phyloP scores from a whole-genome alignment of 371 early-diverging fungal genomes.

The Basidiobolus meristosporus region DNA sequence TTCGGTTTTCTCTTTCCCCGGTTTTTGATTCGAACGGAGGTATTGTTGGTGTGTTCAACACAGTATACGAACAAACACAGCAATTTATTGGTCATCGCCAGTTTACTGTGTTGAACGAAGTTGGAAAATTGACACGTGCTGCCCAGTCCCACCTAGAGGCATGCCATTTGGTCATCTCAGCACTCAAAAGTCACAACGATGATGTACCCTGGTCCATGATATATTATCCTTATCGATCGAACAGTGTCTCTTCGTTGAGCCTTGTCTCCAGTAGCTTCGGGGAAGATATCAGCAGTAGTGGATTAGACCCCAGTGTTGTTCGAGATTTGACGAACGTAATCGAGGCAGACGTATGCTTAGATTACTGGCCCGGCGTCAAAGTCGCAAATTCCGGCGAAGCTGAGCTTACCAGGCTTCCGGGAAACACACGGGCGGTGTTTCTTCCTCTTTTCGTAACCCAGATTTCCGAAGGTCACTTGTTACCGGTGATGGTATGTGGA shows the following conservation, averaged over 20 bases:
- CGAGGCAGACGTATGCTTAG: not conserved
- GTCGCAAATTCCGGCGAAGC: slow-evolving; percentile 7
- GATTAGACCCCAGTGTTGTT: too few relatives aligned
- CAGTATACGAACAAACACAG: slow-evolving; percentile 8
- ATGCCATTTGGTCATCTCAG: slow-evolving; percentile 7
- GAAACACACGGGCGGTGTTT: slow-evolving; percentile 10
- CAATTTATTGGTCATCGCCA: slow-evolving; percentile 8
- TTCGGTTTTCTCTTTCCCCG: slow-evolving; percentile 9
- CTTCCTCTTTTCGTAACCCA: slow-evolving; percentile 8
- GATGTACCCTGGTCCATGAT: slow-evolving; percentile 12
- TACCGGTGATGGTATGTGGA: slow-evolving; percentile 11
- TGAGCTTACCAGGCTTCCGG: slow-evolving; percentile 9
- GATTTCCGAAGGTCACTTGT: slow-evolving; percentile 7
- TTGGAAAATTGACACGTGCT: slow-evolving; percentile 4
- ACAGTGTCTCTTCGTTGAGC: slow-evolving; percentile 7
- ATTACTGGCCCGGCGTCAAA: slow-evolving; percentile 10
- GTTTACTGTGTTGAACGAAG: slow-evolving; percentile 5
- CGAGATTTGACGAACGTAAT: too few relatives aligned
- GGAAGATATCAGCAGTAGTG: not conserved
- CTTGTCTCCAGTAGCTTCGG: not conserved
- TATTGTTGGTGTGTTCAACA: slow-evolving; percentile 6
- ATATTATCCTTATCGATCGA: slow-evolving; percentile 5
- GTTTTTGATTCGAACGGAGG: slow-evolving; percentile 7
- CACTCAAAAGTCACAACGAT: slow-evolving; percentile 8
- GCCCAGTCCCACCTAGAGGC: slow-evolving; percentile 5